These are phyloP conservation scores for Exophiala sideris DNA, from an alignment of 2,329 filamentous ascomycete species.

Conservation along the genomic window DNA sequence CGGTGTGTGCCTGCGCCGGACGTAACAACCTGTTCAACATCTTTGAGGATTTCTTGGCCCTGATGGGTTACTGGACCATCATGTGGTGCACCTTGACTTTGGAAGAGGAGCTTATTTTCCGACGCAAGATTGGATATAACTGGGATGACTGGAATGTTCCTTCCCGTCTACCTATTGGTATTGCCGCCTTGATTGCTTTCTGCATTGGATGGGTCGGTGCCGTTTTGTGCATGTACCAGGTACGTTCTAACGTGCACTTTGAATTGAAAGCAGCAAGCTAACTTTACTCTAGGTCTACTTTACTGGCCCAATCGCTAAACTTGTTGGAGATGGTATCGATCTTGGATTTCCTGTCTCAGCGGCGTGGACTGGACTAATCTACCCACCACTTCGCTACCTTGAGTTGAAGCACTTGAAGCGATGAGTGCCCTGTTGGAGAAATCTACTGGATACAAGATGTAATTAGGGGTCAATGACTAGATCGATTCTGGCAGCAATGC, in stretches of 20 bases:
- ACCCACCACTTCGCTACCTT: not conserved
- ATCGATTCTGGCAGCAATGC: no score
- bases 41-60: conserved; percentile 65
- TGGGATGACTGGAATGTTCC: not conserved
- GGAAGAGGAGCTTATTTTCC: conserved; percentile 61
- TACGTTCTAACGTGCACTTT: not conserved
- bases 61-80: conserved; percentile 70
- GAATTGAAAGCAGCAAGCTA: not conserved
- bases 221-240: not conserved
- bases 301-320: not conserved
- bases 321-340: not conserved
- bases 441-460: no score
- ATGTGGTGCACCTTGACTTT: conserved; percentile 61
- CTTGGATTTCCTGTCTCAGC: not conserved
- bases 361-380: not conserved
- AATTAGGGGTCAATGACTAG: no score
- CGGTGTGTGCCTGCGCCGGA: conserved; percentile 62
- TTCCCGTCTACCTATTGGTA: not conserved
- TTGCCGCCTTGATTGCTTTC: not conserved
- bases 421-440: not conserved
- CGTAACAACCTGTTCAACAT: conserved; percentile 59
- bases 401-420: not conserved
- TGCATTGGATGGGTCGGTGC: conserved; percentile 1
- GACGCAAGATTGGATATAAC: conserved; percentile 28
- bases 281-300: not conserved